Evolutionary conservation across 345 rosid species (phyloP).

Genomic region (Sisymbrium irio): DNA sequence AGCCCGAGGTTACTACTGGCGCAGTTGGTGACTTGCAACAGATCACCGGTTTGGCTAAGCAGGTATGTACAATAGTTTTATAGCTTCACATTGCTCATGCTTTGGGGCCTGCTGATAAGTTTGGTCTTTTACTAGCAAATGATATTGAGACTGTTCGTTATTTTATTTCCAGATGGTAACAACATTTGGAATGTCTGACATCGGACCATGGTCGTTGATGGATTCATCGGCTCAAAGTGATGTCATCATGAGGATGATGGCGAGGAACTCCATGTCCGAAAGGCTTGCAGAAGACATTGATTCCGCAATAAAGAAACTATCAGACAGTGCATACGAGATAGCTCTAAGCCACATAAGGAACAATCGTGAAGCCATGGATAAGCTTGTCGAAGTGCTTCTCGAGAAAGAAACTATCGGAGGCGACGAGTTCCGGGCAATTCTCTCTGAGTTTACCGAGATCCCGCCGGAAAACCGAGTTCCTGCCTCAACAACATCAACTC

Average conservation of each 20-base stretch:
- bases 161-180: constrained; percentile 75
- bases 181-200: constrained; percentile 97
- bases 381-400: constrained; percentile 85
- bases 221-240: constrained; percentile 82
- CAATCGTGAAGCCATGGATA: constrained; percentile 97
- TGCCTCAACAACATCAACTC: constrained; percentile 34
- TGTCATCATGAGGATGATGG: constrained; percentile 99
- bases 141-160: constrained; percentile 15
- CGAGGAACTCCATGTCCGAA: constrained; percentile 98
- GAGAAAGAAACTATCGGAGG: constrained; percentile 92
- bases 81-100: background rate
- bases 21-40: constrained; percentile 98
- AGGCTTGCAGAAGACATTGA: constrained; percentile 96
- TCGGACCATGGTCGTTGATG: constrained; percentile 98
- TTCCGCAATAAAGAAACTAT: constrained; percentile 64
- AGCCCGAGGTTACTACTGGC: constrained; percentile 95
- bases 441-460: constrained; percentile 85
- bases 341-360: constrained; percentile 74
- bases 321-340: constrained; percentile 81
- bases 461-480: constrained; percentile 77
- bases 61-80: constrained; percentile 42
- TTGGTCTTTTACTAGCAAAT: background rate
- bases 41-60: constrained; percentile 90
- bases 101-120: background rate
- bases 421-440: constrained; percentile 91